A percentile compares a stretch with the other conserved stretches of the same genome.
Evolutionary conservation across 495 filamentous ascomycete species (phyloP).

Genomic region (Talaromyces trachyspermus): DNA sequence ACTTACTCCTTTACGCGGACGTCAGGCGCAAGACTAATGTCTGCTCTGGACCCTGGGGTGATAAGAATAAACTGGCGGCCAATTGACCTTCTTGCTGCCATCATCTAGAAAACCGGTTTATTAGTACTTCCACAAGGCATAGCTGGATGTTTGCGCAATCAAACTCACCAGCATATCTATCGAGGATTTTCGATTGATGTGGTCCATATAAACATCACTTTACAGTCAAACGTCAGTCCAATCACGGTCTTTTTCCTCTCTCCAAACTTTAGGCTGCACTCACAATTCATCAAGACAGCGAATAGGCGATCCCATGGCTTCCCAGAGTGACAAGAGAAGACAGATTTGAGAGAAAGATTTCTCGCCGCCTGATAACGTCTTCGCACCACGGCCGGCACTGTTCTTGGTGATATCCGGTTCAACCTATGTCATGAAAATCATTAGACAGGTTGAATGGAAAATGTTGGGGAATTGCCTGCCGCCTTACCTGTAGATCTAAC

Average conservation of each 20-base stretch:
- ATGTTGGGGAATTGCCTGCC: conserved; percentile 36
- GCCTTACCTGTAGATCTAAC: conserved; percentile 55
- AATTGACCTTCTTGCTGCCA: conserved; percentile 73
- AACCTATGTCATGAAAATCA: conserved; percentile 32
- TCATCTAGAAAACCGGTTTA: conserved; percentile 63
- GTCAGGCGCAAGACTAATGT: conserved; percentile 63
- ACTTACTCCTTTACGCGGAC: conserved; percentile 79
- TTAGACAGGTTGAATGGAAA: not conserved
- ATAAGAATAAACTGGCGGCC: conserved; percentile 95
- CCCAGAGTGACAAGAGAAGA: conserved; percentile 86
- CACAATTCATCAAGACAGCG: conserved; percentile 94
- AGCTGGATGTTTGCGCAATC: not conserved
- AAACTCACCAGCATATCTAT: conserved; percentile 84
- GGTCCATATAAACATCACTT: conserved; percentile 97
- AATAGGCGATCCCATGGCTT: conserved; percentile 94
- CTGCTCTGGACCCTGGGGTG: conserved; percentile 78
- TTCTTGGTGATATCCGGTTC: conserved; percentile 72
- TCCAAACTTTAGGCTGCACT: conserved; percentile 14
- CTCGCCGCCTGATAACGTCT: conserved; percentile 89
- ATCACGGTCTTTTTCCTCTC: not conserved
- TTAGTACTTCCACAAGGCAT: no score
- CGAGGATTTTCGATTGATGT: conserved; percentile 86
- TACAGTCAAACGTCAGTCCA: not conserved
- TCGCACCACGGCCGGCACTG: conserved; percentile 68
- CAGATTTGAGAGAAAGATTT: conserved; percentile 98